Evolutionary conservation across 2,329 filamentous ascomycete species (phyloP).

Genomic region (Grosmannia huntii): DNA sequence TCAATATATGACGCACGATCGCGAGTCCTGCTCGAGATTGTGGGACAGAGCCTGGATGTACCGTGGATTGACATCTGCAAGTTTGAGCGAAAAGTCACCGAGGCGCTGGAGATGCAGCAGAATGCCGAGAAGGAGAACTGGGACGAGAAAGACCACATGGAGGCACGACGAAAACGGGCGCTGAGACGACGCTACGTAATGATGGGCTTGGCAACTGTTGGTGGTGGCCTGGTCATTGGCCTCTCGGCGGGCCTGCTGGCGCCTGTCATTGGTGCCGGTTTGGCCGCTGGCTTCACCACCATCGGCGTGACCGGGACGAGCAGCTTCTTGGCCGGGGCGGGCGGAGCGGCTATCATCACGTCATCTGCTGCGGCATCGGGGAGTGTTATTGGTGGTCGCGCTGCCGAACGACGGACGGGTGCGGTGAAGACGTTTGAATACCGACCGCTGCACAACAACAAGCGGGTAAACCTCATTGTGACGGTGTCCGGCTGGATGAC

Average conservation of each 20-base stretch:
- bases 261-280: constrained; percentile 83
- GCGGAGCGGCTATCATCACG: constrained; percentile 88
- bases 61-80: constrained; percentile 87
- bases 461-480: constrained; percentile 87
- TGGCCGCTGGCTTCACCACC: constrained; percentile 89
- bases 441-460: constrained; percentile 92
- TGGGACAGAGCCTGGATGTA: constrained; percentile 69
- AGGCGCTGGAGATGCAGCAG: constrained; percentile 96
- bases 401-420: constrained; percentile 77
- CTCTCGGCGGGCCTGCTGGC: constrained; percentile 85
- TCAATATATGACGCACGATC: constrained; percentile 87
- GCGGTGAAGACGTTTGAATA: constrained; percentile 96
- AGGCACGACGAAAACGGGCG: constrained; percentile 66
- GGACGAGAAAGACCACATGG: constrained; percentile 94
- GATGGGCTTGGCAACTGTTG: constrained; percentile 94
- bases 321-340: constrained; percentile 80
- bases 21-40: constrained; percentile 67
- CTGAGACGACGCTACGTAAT: constrained; percentile 77
- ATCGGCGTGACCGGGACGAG: constrained; percentile 85
- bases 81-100: constrained; percentile 94
- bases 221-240: constrained; percentile 88
- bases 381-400: constrained; percentile 71
- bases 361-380: constrained; percentile 79
- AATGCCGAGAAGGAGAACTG: constrained; percentile 89
- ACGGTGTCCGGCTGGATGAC: constrained; percentile 98